Evolutionary conservation across 768 basidiomycete genomes (phyloP).

Genomic region (Trametes coccinea): DNA sequence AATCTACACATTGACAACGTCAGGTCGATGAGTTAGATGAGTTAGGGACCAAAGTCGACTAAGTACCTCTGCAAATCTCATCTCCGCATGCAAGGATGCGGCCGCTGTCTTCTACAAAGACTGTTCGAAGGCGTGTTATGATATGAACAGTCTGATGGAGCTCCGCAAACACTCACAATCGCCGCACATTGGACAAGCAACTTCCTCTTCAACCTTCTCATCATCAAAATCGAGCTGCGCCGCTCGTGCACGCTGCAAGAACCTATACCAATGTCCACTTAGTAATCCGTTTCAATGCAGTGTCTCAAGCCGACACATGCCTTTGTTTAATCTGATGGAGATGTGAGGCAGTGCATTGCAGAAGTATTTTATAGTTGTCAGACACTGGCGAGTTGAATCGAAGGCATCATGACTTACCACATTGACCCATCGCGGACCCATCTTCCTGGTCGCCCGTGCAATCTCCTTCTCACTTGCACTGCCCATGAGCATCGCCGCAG

Average conservation of each 20-base stretch:
- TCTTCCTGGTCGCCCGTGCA: slow-evolving; percentile 50
- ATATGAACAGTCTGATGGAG: not conserved
- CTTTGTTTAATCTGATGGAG: slow-evolving; percentile 38
- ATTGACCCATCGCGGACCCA: slow-evolving; percentile 44
- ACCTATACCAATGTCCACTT: slow-evolving; percentile 33
- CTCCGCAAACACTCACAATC: slow-evolving; percentile 44
- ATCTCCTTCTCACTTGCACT: slow-evolving; percentile 55
- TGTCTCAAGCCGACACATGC: slow-evolving; percentile 20
- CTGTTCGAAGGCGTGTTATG: slow-evolving; percentile 28
- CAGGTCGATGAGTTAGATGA: no score
- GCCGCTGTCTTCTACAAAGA: slow-evolving; percentile 51
- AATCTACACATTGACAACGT: slow-evolving; percentile 41
- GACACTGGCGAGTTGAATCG: not conserved
- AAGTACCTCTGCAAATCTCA: slow-evolving; percentile 59
- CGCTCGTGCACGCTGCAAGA: slow-evolving; percentile 48
- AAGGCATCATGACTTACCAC: slow-evolving; percentile 14
- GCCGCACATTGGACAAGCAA: slow-evolving; percentile 64
- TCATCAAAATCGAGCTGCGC: slow-evolving; percentile 52
- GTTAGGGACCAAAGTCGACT: no score
- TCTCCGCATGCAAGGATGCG: slow-evolving; percentile 68
- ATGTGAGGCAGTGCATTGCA: no score
- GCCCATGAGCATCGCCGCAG: slow-evolving; percentile 45
- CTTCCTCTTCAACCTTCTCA: slow-evolving; percentile 44
- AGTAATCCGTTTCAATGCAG: not conserved
- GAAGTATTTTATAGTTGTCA: no score